phyloP scores from a whole-genome alignment of 208 protist species.

The Leishmania braziliensis region DNA sequence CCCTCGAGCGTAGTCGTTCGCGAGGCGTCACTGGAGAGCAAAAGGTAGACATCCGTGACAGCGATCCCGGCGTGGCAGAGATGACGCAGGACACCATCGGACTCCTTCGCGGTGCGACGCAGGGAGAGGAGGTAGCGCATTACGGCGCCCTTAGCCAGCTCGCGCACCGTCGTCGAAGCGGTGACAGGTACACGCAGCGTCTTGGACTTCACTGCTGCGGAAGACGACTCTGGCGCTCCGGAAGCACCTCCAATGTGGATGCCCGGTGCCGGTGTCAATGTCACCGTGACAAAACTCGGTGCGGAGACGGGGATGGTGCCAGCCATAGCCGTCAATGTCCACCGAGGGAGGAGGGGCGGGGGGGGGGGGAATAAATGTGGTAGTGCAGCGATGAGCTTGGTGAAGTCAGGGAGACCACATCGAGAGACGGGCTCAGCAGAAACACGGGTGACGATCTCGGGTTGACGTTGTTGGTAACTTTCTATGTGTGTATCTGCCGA shows the following conservation, averaged over 20 bases:
- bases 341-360: neutral
- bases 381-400: neutral
- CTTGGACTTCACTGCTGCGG: slow-evolving; percentile 6
- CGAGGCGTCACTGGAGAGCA: neutral
- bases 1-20: slow-evolving; percentile 6
- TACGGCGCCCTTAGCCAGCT: slow-evolving; percentile 84
- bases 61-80: slow-evolving; percentile 26
- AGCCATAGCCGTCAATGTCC: neutral
- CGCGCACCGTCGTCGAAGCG: slow-evolving; percentile 64
- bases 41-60: slow-evolving; percentile 25
- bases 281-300: slow-evolving; percentile 29
- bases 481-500: neutral
- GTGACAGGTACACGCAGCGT: slow-evolving; percentile 80
- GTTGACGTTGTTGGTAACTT: neutral
- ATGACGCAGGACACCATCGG: slow-evolving; percentile 7
- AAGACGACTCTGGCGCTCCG: neutral
- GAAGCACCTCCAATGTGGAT: neutral
- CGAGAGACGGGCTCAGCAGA: neutral
- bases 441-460: neutral
- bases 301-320: neutral
- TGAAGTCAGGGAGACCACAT: neutral
- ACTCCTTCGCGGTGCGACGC: slow-evolving; percentile 16
- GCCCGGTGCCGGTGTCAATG: slow-evolving; percentile 8
- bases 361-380: neutral
- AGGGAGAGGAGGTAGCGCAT: slow-evolving; percentile 63